Base-by-base conservation (phyloP, 2,329 filamentous ascomycete species). In the Aureobasidium sp. region DNA sequence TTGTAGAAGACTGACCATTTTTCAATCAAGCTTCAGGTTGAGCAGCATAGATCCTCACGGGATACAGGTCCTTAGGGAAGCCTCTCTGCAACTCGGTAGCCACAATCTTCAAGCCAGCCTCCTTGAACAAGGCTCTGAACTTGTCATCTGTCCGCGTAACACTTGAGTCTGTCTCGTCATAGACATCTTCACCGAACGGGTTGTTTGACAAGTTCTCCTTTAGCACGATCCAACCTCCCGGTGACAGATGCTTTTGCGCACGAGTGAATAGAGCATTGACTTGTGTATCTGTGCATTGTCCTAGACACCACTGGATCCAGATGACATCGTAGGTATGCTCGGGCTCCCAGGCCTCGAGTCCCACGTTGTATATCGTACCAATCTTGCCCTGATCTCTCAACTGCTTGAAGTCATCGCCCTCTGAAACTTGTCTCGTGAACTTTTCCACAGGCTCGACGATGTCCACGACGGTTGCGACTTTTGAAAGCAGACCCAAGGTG, bases 241-340 rank as follows among this genome's bases (percentile, higher is more conserved):
- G 68, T 14, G 66, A 71, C 19, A 88, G 68, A 0, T 77, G 77
- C 0, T 73, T 67, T 52, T 79, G 56, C 33, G 67, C 1, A 29
- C 83, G 79, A 61, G 76, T 67, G 17, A 97, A 74, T 69, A 87
- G 96, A 2, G 76, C 76, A 0, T 88, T 78, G 4, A 97, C 71
- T 71, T 95, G 85, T 8, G 74, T 75, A 70, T 96, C 91, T 0
- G 83, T 91, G 60, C 96, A 77, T 72, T 97, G 88, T 27, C 90
- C 88, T 8, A 93, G 74, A 73, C 91, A 97, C 91, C 92, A 96
- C 74, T 97, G 92, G 58, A 84, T 87, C 90, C 90, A 96, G 64
- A 97, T 85, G 49, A 96, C 73, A 71, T 92, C 88, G 73, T 97
- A 97, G 53, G 75, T 72, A 9, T 74, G 68, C 7, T 74, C 70